Conservation (phyloP, 169 alveolate species). For the Cardiosporidium cionae region DNA sequence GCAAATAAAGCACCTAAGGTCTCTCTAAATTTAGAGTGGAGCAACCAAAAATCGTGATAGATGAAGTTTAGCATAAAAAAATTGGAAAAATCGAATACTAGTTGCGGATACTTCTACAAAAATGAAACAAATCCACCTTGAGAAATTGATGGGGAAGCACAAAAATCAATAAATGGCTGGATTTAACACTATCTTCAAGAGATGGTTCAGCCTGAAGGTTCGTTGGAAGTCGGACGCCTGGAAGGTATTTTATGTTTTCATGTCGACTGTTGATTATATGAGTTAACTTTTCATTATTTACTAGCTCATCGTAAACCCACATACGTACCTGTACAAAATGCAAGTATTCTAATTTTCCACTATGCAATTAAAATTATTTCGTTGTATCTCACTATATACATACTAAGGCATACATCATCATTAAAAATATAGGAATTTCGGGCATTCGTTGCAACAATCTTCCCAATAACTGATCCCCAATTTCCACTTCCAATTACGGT, state of each 20-base stretch:
- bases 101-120: not conserved
- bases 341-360: too few relatives aligned
- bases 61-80: too few relatives aligned
- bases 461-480: conserved; percentile 79
- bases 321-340: conserved; percentile 54
- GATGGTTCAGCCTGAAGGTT: conserved; percentile 75
- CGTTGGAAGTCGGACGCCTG: conserved; percentile 72
- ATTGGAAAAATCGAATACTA: not conserved
- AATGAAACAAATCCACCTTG: conserved; percentile 8
- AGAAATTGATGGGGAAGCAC: conserved; percentile 83
- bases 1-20: too few relatives aligned
- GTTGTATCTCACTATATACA: too few relatives aligned
- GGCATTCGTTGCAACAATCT: conserved; percentile 49
- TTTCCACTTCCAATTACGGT: conserved; percentile 73
- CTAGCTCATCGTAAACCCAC: conserved; percentile 75
- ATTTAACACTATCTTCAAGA: conserved; percentile 64
- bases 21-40: too few relatives aligned
- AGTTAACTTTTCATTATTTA: conserved; percentile 65
- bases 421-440: conserved; percentile 23
- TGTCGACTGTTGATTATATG: conserved; percentile 71
- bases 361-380: not conserved
- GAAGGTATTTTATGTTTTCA: conserved; percentile 76
- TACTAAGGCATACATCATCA: conserved; percentile 27
- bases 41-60: too few relatives aligned
- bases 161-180: conserved; percentile 67